A percentile compares a stretch with the other conserved stretches of the same genome.
Evolutionary conservation across 2,329 filamentous ascomycete genomes (phyloP).

Genomic region (Rhinocladiella mackenziei): DNA sequence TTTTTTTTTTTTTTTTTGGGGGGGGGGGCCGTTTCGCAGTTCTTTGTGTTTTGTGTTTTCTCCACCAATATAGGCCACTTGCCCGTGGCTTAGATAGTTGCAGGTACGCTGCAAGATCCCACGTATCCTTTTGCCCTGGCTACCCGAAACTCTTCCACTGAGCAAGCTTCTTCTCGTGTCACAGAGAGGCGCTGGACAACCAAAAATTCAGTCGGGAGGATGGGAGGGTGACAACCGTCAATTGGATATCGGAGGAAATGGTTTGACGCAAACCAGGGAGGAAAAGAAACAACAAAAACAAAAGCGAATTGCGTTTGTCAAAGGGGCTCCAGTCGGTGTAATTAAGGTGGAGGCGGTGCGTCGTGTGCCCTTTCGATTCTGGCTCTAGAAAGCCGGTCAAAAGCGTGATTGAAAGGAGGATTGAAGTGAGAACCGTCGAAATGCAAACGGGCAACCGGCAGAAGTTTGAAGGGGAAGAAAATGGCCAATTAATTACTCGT

Average conservation of each 20-base stretch:
- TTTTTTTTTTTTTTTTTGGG: no score
- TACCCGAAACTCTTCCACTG: constrained; percentile 16
- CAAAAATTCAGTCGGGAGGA: not conserved
- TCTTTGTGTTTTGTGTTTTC: not conserved
- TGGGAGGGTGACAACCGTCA: not conserved
- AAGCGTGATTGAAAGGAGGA: constrained; percentile 6
- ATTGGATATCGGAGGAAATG: no score
- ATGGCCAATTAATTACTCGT: constrained; percentile 6
- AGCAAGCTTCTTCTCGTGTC: constrained; percentile 22
- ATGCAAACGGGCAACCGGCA: constrained; percentile 7
- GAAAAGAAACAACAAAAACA: no score
- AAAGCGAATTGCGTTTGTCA: constrained; percentile 1
- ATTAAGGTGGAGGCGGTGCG: not conserved
- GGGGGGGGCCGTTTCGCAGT: no score
- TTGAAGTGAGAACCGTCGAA: constrained; percentile 7
- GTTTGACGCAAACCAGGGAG: no score
- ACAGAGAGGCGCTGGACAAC: constrained; percentile 25
- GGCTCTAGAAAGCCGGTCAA: constrained; percentile 15
- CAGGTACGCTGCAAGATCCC: constrained; percentile 5
- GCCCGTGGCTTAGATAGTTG: no score
- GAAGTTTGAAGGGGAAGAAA: not conserved
- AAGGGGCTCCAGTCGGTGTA: constrained; percentile 3
- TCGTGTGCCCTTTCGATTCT: constrained; percentile 17
- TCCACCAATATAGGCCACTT: no score
- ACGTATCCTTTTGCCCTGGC: constrained; percentile 7